phyloP scores from a whole-genome alignment of 768 basidiomycete species.

The Tulasnella sp. region DNA sequence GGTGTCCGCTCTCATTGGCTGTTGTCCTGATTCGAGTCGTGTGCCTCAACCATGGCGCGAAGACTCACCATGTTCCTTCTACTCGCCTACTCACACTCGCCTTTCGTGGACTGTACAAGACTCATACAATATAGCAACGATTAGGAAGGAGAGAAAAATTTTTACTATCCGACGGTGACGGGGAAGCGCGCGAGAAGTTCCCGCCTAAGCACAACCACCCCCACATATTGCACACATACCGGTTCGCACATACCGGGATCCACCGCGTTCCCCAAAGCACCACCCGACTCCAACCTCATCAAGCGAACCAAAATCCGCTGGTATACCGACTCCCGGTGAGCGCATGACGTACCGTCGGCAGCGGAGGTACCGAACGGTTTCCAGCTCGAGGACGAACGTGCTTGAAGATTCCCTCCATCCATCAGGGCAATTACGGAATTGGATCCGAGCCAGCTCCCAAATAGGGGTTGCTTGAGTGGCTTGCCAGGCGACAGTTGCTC shows the following conservation, averaged over 20 bases:
- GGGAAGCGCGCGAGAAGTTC: background rate
- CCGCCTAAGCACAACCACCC: background rate
- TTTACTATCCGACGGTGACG: background rate
- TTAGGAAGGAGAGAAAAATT: background rate
- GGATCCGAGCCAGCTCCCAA: background rate
- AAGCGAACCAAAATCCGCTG: too few relatives aligned
- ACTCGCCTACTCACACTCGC: background rate
- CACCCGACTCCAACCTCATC: background rate
- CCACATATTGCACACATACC: background rate
- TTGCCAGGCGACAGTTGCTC: background rate
- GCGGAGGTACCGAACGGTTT: background rate
- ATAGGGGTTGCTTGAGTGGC: background rate
- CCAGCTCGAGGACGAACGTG: background rate
- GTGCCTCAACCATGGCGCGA: background rate
- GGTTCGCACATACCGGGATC: background rate
- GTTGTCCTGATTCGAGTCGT: background rate
- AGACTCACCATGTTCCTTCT: background rate
- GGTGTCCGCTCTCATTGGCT: background rate
- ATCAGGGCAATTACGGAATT: background rate
- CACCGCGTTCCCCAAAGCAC: background rate
- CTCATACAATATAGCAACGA: background rate
- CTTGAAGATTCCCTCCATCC: background rate
- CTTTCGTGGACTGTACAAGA: background rate
- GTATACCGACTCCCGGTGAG: background rate
- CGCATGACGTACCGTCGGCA: background rate